Evolutionary conservation across 768 basidiomycete species (phyloP).

Genomic region (Pisolithus tinctorius): DNA sequence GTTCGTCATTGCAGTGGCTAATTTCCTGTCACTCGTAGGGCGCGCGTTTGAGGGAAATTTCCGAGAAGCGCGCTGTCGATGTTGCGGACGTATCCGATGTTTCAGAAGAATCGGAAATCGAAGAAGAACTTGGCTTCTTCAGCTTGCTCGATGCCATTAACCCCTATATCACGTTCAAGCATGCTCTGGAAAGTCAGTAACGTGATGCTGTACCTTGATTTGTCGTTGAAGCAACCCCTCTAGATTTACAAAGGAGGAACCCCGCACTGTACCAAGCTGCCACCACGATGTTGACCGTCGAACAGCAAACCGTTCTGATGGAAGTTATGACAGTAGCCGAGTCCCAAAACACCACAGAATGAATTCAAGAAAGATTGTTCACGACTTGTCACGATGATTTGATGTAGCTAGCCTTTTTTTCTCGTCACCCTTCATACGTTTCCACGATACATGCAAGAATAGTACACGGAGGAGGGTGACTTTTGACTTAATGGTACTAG

Average conservation of each 20-base stretch:
- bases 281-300: slow-evolving; percentile 63
- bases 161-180: slow-evolving; percentile 73
- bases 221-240: background rate
- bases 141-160: slow-evolving; percentile 78
- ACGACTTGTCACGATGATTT: background rate
- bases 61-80: slow-evolving; percentile 32
- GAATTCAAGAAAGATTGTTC: background rate
- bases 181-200: slow-evolving; percentile 63
- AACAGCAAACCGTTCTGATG: slow-evolving; percentile 78
- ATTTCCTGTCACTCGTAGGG: slow-evolving; percentile 37
- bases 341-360: slow-evolving; percentile 12
- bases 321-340: slow-evolving; percentile 77
- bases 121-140: slow-evolving; percentile 82
- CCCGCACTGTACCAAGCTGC: slow-evolving; percentile 57
- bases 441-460: background rate
- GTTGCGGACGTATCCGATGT: slow-evolving; percentile 30
- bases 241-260: slow-evolving; percentile 76
- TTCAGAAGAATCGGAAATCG: slow-evolving; percentile 53
- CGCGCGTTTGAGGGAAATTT: slow-evolving; percentile 62
- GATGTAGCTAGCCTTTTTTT: background rate
- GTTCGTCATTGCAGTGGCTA: background rate
- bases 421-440: background rate
- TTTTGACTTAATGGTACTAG: background rate
- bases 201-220: background rate
- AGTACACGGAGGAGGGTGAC: background rate